A percentile compares a stretch with the other conserved stretches of the same genome.
Conservation (phyloP, 768 basidiomycete genomes). For the Hericium rajendrae region DNA sequence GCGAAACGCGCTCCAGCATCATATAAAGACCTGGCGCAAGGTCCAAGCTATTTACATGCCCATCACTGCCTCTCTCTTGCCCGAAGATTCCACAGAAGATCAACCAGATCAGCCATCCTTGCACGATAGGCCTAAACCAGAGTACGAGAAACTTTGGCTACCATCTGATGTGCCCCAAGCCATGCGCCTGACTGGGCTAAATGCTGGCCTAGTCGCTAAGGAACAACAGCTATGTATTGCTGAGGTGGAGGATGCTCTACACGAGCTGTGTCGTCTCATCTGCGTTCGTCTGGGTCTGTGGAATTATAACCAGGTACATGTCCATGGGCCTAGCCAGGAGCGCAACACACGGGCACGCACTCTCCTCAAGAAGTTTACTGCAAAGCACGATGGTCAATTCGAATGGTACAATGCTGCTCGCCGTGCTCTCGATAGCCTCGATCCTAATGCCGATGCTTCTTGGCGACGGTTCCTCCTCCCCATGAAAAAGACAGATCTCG, state of each 20-base stretch:
- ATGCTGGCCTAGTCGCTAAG: not conserved
- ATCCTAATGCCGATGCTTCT: not conserved
- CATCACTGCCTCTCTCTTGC: not conserved
- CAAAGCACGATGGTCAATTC: not conserved
- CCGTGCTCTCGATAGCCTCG: not conserved
- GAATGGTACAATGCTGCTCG: constrained; percentile 2
- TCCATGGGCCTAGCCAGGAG: constrained; percentile 3
- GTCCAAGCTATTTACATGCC: constrained; percentile 8
- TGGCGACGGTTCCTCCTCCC: not conserved
- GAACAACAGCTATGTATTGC: constrained; percentile 1
- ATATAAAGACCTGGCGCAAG: constrained; percentile 2
- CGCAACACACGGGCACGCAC: constrained; percentile 1
- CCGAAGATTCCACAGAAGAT: not conserved
- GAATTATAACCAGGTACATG: not conserved
- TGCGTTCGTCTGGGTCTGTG: not conserved
- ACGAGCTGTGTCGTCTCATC: constrained; percentile 1
- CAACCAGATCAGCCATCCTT: not conserved
- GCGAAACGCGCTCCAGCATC: not conserved
- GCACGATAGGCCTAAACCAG: not conserved
- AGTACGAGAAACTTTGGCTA: not conserved
- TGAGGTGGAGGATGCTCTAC: constrained; percentile 5
- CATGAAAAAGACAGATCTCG: not conserved
- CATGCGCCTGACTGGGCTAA: not conserved
- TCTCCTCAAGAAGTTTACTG: not conserved
- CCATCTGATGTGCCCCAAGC: not conserved